Evolutionary conservation across 2,329 filamentous ascomycete species (phyloP), one percentile per base, ranked within the genome.

Genomic region (Drechmeria coniospora): DNA sequence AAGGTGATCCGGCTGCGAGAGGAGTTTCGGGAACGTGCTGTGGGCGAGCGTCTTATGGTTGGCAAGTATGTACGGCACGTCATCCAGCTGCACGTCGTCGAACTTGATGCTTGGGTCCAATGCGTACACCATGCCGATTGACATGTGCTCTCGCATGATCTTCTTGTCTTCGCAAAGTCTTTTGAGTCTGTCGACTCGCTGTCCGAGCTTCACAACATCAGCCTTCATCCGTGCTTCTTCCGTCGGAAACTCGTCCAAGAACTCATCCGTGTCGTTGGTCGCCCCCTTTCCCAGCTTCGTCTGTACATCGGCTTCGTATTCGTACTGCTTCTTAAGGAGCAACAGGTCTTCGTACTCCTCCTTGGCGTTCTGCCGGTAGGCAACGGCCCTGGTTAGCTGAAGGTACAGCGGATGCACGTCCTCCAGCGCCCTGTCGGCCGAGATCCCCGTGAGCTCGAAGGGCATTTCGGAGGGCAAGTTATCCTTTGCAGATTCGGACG

Each of bases 1-100:
- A 1, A 65, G 32, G 29, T 68, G 54, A 14, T 55, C 51, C 1
- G 62, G 63, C 24, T 61, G 61, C 6, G 60, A 59, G n/a, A 68
- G 46, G 6, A 69, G 47, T 15, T 57, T 45, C 6, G 59, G 47
- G 28, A 65, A 66, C 7, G 40, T 38, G 6, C 49, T 39, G 35
- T 64, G 56, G 6, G 50, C 50, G 5, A 63, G 42, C 8, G 37
- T 47, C 18, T 32, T 35, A 17, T 26, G 36, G 3, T 30, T 33
- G 26, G 40, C 32, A 8, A 45, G 31, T 4, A 48, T 46, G 4
- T 30, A 18, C 2, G 33, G 33, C 19, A 34, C 37, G 11, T 49
- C 44, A 10, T 50, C 48, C 14, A 67, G 50, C 13, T 50, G 42
- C 30, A 65, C 50, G 27, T 63, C 60, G 16, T 60, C 57, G 23